These are phyloP conservation scores for Ogataea haglerorum DNA, from an alignment of 805 yeast species.

Conservation along the genomic window DNA sequence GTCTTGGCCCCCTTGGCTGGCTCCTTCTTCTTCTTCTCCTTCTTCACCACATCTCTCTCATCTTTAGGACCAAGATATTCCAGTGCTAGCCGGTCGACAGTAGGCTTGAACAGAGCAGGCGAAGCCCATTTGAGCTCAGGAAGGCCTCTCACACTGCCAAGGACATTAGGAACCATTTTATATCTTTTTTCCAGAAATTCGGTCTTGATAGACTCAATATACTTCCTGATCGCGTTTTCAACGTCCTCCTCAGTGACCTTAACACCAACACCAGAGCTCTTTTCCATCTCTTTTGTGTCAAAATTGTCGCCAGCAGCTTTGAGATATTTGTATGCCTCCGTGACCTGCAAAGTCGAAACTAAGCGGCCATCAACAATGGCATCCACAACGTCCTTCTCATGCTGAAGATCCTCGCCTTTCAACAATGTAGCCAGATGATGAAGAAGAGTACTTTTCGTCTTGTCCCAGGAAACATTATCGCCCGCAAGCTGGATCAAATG, in stretches of 20 bases:
- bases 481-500: slow-evolving; percentile 51
- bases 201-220: slow-evolving; percentile 55
- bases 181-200: slow-evolving; percentile 73
- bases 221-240: slow-evolving; percentile 50
- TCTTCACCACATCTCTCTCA: slow-evolving; percentile 82
- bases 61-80: slow-evolving; percentile 88
- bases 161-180: slow-evolving; percentile 67
- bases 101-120: slow-evolving; percentile 81
- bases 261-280: slow-evolving; percentile 80
- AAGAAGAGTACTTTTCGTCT: slow-evolving; percentile 57
- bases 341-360: slow-evolving; percentile 67
- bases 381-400: slow-evolving; percentile 50
- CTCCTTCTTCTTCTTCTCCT: slow-evolving; percentile 61
- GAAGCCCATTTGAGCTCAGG: slow-evolving; percentile 89
- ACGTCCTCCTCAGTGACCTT: slow-evolving; percentile 67
- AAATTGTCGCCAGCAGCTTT: slow-evolving; percentile 47
- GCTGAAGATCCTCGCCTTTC: slow-evolving; percentile 52
- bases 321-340: slow-evolving; percentile 75
- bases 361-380: slow-evolving; percentile 66
- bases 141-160: slow-evolving; percentile 72
- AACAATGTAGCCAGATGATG: slow-evolving; percentile 75
- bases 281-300: slow-evolving; percentile 49
- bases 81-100: slow-evolving; percentile 74
- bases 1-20: slow-evolving; percentile 16
- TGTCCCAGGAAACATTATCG: slow-evolving; percentile 42